Percentiles rank a stretch among this genome's conserved stretches.
Evolutionary conservation across 495 filamentous ascomycete genomes (phyloP).

Genomic region (Copromyces sp.): DNA sequence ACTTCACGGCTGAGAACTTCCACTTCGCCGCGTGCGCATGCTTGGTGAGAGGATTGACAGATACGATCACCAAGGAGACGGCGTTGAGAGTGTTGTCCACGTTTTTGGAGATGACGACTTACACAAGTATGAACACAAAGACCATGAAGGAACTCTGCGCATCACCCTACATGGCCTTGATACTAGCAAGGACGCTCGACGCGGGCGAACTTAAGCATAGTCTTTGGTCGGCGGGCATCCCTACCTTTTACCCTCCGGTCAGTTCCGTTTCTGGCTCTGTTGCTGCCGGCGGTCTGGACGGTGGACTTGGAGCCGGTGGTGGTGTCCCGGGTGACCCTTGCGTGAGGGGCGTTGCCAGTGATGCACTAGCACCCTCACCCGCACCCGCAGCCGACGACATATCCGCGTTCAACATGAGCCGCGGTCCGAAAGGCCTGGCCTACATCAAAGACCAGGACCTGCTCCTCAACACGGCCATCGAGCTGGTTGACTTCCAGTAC

Average conservation of each 20-base stretch:
- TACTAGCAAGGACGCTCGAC: constrained; percentile 35
- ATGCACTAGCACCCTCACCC: constrained; percentile 15
- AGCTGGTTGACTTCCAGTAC: constrained; percentile 47
- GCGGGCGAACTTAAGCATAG: constrained; percentile 40
- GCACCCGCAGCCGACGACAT: neutral
- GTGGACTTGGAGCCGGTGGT: neutral
- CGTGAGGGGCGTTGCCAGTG: neutral
- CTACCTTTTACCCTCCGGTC: no score
- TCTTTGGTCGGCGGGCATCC: constrained; percentile 41
- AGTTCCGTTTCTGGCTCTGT: neutral
- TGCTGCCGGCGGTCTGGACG: neutral
- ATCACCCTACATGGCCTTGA: constrained; percentile 42
- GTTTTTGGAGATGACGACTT: constrained; percentile 47
- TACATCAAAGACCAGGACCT: constrained; percentile 44
- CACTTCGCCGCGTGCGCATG: constrained; percentile 53
- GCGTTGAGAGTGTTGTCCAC: constrained; percentile 47
- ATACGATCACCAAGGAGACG: constrained; percentile 44
- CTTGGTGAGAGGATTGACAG: constrained; percentile 49
- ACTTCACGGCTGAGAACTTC: constrained; percentile 52
- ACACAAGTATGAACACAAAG: constrained; percentile 13
- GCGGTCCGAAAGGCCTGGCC: constrained; percentile 31
- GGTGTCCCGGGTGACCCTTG: neutral
- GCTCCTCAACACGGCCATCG: constrained; percentile 44
- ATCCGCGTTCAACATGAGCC: constrained; percentile 7
- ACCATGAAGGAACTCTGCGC: constrained; percentile 24